Percentiles rank a stretch among this genome's conserved stretches.
These are phyloP conservation scores for Glycyrrhiza uralensis DNA, from an alignment of 306 rosid genomes.

Conservation along the genomic window DNA sequence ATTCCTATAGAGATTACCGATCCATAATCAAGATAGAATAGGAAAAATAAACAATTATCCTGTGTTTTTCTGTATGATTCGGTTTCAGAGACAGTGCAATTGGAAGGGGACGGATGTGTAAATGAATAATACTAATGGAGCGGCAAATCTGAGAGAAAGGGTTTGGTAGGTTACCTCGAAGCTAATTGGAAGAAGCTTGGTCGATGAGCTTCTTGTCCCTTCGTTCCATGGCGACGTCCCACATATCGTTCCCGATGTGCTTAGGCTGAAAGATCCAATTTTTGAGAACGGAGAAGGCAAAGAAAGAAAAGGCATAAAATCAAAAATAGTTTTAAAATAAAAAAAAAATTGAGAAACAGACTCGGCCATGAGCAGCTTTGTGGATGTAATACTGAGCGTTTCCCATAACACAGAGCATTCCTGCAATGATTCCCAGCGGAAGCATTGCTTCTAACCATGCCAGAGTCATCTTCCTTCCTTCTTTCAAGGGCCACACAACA, in stretches of 20 bases:
- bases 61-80: neutral
- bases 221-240: constrained; percentile 98
- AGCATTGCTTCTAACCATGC: constrained; percentile 73
- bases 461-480: constrained; percentile 40
- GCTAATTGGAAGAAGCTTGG: constrained; percentile 43
- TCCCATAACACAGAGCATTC: constrained; percentile 89
- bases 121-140: neutral
- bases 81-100: neutral
- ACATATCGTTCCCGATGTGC: constrained; percentile 86
- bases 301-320: neutral
- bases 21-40: neutral
- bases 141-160: neutral
- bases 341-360: constrained; percentile 9
- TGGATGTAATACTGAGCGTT: constrained; percentile 87
- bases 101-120: neutral
- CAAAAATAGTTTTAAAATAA: neutral
- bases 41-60: neutral
- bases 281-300: neutral
- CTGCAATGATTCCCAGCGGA: constrained; percentile 87
- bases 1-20: neutral
- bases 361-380: constrained; percentile 88
- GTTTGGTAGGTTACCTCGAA: constrained; percentile 14
- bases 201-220: constrained; percentile 87
- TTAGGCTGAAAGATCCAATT: constrained; percentile 56
- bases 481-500: too few relatives aligned